Evolutionary conservation across 495 filamentous ascomycete genomes (phyloP).

Genomic region (Xanthoparmelia taractica): DNA sequence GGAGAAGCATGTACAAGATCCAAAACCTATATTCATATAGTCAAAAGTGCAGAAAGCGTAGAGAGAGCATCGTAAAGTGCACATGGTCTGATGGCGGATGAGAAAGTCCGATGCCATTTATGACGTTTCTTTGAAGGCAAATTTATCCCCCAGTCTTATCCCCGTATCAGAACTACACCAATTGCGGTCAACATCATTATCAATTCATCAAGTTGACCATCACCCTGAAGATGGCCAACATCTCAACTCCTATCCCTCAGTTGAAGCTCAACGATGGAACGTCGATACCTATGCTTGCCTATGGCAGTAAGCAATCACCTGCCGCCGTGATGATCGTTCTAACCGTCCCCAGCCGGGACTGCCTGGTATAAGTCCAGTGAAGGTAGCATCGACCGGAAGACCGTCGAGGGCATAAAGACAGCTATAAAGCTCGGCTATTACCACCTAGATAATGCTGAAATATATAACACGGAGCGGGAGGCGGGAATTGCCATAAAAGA

Average conservation of each 20-base stretch:
- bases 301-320: slow-evolving; percentile 42
- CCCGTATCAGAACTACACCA: background rate
- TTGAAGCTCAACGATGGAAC: slow-evolving; percentile 66
- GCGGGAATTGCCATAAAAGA: slow-evolving; percentile 67
- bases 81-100: background rate
- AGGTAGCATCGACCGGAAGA: slow-evolving; percentile 39
- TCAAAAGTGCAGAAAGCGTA: slow-evolving; percentile 2
- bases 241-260: slow-evolving; percentile 34
- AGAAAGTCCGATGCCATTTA: background rate
- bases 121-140: slow-evolving; percentile 4
- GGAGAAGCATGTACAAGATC: slow-evolving; percentile 36
- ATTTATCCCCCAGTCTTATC: slow-evolving; percentile 11
- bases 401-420: slow-evolving; percentile 54
- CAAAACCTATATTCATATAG: background rate
- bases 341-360: slow-evolving; percentile 37
- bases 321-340: background rate
- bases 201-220: no score
- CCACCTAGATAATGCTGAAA: slow-evolving; percentile 80
- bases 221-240: slow-evolving; percentile 22
- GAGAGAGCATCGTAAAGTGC: background rate
- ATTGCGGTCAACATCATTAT: no score
- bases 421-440: slow-evolving; percentile 64
- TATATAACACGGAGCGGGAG: slow-evolving; percentile 72
- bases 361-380: slow-evolving; percentile 48
- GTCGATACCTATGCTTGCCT: slow-evolving; percentile 66